phyloP scores from a whole-genome alignment of 495 filamentous ascomycete genomes.

The Tuber magnatum region DNA sequence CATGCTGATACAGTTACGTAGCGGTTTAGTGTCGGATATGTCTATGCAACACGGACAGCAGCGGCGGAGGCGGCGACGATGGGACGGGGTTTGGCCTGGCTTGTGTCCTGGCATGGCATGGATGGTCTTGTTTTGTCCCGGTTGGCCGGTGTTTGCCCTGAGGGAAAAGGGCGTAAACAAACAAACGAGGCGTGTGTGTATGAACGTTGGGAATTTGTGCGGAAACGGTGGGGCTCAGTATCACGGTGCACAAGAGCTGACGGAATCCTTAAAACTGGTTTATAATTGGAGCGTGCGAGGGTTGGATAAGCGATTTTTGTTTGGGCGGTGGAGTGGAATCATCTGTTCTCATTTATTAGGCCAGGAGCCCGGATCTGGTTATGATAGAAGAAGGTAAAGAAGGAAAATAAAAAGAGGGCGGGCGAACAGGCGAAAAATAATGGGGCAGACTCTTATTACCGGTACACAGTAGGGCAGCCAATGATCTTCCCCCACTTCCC shows the following conservation, averaged over 20 bases:
- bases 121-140: not conserved
- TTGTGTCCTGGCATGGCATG: not conserved
- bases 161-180: not conserved
- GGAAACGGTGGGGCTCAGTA: not conserved
- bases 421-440: not conserved
- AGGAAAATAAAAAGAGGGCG: not conserved
- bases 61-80: constrained; percentile 2
- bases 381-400: not conserved
- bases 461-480: not conserved
- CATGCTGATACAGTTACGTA: not conserved
- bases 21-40: not conserved
- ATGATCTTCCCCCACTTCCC: not conserved
- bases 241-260: not conserved
- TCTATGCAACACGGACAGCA: not conserved
- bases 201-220: not conserved
- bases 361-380: not conserved
- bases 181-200: not conserved
- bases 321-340: not conserved
- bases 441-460: not conserved
- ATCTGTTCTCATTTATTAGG: not conserved
- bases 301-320: not conserved
- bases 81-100: not conserved
- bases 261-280: not conserved
- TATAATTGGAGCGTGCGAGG: not conserved
- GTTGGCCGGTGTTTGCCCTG: not conserved